A percentile compares a stretch with the other conserved stretches of the same genome.
These are phyloP conservation scores for Aureobasidium uvarum DNA, from an alignment of 2,329 filamentous ascomycete species.

Conservation along the genomic window DNA sequence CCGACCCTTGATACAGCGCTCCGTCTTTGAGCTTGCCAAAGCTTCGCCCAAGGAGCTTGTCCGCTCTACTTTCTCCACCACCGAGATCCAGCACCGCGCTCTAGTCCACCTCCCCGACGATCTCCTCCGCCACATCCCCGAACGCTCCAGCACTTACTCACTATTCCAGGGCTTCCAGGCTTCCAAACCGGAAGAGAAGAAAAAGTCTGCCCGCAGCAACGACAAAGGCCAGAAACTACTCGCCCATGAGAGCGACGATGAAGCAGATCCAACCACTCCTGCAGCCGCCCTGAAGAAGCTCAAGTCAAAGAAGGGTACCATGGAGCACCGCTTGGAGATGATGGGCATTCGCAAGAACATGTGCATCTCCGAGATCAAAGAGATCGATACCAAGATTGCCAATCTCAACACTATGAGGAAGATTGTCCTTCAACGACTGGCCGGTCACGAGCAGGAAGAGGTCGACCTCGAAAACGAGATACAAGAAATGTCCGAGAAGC, in stretches of 20 bases:
- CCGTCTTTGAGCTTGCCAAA: slow-evolving; percentile 85
- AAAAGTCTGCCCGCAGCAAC: slow-evolving; percentile 63
- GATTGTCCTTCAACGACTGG: slow-evolving; percentile 84
- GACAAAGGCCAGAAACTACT: slow-evolving; percentile 76
- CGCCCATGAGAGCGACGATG: slow-evolving; percentile 53
- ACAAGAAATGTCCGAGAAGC: slow-evolving; percentile 58
- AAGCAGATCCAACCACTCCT: slow-evolving; percentile 52
- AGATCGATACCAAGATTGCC: slow-evolving; percentile 95
- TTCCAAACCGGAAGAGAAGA: slow-evolving; percentile 73
- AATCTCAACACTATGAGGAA: slow-evolving; percentile 91
- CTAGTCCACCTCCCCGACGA: slow-evolving; percentile 87
- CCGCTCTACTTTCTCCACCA: slow-evolving; percentile 82
- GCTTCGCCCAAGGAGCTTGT: slow-evolving; percentile 93
- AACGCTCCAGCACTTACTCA: slow-evolving; percentile 81
- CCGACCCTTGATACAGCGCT: slow-evolving; percentile 78
- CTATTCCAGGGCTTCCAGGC: slow-evolving; percentile 97
- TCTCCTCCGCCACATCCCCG: slow-evolving; percentile 82
- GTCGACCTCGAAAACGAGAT: slow-evolving; percentile 83
- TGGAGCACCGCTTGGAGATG: slow-evolving; percentile 87
- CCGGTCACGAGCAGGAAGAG: slow-evolving; percentile 86
- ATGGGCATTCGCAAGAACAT: slow-evolving; percentile 93
- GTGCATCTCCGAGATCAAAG: slow-evolving; percentile 91
- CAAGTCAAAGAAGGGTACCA: slow-evolving; percentile 72
- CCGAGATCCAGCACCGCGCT: slow-evolving; percentile 92
- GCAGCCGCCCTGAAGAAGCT: slow-evolving; percentile 69